Percentiles rank a stretch among this genome's conserved stretches.
Conservation (phyloP, 768 basidiomycete species). For the Tricholoma bakamatsutake region DNA sequence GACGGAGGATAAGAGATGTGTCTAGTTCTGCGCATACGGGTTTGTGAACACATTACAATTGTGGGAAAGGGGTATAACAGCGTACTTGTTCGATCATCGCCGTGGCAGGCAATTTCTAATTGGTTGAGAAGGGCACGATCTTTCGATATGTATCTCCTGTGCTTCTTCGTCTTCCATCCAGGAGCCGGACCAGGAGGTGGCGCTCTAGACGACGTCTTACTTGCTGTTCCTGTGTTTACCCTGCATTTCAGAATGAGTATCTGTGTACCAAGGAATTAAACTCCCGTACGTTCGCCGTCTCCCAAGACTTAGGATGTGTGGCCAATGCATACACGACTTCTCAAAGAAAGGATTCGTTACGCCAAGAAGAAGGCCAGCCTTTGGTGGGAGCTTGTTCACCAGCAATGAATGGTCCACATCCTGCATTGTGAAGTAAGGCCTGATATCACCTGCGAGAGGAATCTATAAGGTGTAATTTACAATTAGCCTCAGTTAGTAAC, state of each 20-base stretch:
- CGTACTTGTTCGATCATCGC: slow-evolving; percentile 48
- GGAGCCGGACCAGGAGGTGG: slow-evolving; percentile 49
- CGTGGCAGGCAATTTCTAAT: slow-evolving; percentile 56
- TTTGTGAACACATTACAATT: slow-evolving; percentile 2
- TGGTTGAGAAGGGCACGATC: slow-evolving; percentile 69
- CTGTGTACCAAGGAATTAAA: not conserved
- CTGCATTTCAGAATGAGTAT: not conserved
- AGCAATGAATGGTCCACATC: slow-evolving; percentile 75
- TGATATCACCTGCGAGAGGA: slow-evolving; percentile 76
- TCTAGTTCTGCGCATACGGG: slow-evolving; percentile 41
- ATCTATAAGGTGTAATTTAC: slow-evolving; percentile 40
- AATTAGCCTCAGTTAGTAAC: not conserved
- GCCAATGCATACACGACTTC: slow-evolving; percentile 78
- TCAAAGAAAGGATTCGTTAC: slow-evolving; percentile 89
- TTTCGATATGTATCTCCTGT: slow-evolving; percentile 82
- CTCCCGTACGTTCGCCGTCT: slow-evolving; percentile 36
- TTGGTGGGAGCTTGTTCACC: slow-evolving; percentile 79
- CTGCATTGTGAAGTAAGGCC: slow-evolving; percentile 96
- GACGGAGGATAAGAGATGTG: slow-evolving; percentile 60
- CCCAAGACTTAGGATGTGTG: slow-evolving; percentile 73
- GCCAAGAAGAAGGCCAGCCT: slow-evolving; percentile 69
- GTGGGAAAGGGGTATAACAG: slow-evolving; percentile 6
- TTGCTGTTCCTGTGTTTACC: slow-evolving; percentile 7
- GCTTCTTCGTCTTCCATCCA: slow-evolving; percentile 74
- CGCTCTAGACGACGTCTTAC: slow-evolving; percentile 19